Evolutionary conservation across 192 early-diverging fungal species (phyloP).

Genomic region (Coemansia asiatica): DNA sequence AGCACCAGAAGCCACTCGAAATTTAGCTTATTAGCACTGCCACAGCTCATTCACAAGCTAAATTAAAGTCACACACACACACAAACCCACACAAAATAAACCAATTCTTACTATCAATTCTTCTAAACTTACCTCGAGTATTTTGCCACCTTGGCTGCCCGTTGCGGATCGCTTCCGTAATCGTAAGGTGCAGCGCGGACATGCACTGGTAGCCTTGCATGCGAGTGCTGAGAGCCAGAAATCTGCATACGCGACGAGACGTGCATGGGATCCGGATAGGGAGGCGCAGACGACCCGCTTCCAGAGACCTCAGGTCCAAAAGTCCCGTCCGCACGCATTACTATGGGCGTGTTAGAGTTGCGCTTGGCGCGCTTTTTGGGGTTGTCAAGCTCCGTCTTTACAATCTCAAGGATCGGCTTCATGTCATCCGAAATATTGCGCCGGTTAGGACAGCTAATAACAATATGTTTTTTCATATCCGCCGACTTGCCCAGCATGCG

Average conservation of each 20-base stretch:
- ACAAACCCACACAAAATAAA: not conserved
- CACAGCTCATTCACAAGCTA: not conserved
- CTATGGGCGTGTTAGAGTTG: slow-evolving; percentile 44
- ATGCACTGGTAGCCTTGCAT: slow-evolving; percentile 17
- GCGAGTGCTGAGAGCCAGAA: slow-evolving; percentile 9
- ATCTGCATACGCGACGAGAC: not conserved
- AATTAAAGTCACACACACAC: not conserved
- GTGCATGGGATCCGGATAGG: not conserved
- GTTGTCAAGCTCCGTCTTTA: slow-evolving; percentile 48
- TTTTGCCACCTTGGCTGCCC: slow-evolving; percentile 33
- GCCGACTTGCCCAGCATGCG: slow-evolving; percentile 57
- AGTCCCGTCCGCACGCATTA: slow-evolving; percentile 42
- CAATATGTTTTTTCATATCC: slow-evolving; percentile 57
- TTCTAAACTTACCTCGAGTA: slow-evolving; percentile 44
- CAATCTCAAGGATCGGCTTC: slow-evolving; percentile 50
- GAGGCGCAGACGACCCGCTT: not conserved
- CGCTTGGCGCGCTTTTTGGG: slow-evolving; percentile 57
- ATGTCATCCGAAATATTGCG: slow-evolving; percentile 40
- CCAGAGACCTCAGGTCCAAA: slow-evolving; percentile 28
- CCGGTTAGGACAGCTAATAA: slow-evolving; percentile 41
- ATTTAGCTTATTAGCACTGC: not conserved
- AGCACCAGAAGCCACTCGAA: not conserved
- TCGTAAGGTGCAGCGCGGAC: slow-evolving; percentile 33
- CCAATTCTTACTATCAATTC: not conserved
- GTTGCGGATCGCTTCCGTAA: slow-evolving; percentile 23